phyloP scores from a whole-genome alignment of 805 yeast genomes.

The Middelhovenomyces tepae region DNA sequence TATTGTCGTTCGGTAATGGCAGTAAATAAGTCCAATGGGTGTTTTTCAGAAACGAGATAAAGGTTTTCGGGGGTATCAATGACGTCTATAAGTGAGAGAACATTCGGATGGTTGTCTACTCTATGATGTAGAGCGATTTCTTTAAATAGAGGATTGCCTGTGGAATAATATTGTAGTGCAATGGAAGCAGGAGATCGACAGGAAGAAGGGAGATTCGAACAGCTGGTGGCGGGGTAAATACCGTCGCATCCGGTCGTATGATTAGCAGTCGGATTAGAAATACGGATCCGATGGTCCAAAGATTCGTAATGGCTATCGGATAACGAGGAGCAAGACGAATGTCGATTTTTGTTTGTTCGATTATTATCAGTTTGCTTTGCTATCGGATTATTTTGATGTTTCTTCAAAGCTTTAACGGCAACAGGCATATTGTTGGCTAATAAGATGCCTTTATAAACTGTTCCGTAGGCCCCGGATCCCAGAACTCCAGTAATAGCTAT shows the following conservation, averaged over 20 bases:
- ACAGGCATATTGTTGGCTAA: slow-evolving; percentile 38
- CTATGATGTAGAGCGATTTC: slow-evolving; percentile 66
- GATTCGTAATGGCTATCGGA: too few relatives aligned
- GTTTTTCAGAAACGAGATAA: slow-evolving; percentile 79
- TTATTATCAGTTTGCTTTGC: slow-evolving; percentile 33
- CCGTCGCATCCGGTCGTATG: too few relatives aligned
- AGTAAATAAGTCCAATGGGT: slow-evolving; percentile 65
- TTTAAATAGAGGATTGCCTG: not conserved
- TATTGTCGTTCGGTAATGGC: slow-evolving; percentile 60
- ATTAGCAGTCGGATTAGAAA: slow-evolving; percentile 20
- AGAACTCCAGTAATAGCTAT: slow-evolving; percentile 29
- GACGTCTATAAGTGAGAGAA: slow-evolving; percentile 66
- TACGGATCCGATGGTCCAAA: too few relatives aligned
- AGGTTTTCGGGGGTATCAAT: slow-evolving; percentile 43
- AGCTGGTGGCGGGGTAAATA: slow-evolving; percentile 23
- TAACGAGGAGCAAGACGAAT: too few relatives aligned
- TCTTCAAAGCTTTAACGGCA: slow-evolving; percentile 56
- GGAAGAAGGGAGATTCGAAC: slow-evolving; percentile 16
- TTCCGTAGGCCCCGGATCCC: slow-evolving; percentile 83
- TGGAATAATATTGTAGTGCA: not conserved
- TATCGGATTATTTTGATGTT: slow-evolving; percentile 28
- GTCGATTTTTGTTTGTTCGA: too few relatives aligned
- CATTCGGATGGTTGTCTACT: slow-evolving; percentile 69
- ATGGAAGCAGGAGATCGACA: slow-evolving; percentile 16
- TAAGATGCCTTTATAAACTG: slow-evolving; percentile 64